A percentile compares a stretch with the other conserved stretches of the same genome.
phyloP scores from a whole-genome alignment of 305 asterid species.

The Plantago rigida region DNA sequence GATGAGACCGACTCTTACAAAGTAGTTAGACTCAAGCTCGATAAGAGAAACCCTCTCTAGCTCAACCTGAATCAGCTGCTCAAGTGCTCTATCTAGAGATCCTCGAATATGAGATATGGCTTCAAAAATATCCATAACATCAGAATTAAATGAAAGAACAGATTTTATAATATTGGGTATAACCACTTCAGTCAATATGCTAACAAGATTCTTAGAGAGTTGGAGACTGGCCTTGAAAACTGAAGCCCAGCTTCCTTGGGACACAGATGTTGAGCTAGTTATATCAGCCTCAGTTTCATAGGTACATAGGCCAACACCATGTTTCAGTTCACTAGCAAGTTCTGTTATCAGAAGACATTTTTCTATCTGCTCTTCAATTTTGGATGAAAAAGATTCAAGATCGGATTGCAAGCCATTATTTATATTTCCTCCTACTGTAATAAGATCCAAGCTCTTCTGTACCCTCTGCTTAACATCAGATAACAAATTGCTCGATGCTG shows the following conservation, averaged over 20 bases:
- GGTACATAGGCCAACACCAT: slow-evolving; percentile 41
- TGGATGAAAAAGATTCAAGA: slow-evolving; percentile 51
- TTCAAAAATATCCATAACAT: slow-evolving; percentile 82
- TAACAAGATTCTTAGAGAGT: slow-evolving; percentile 51
- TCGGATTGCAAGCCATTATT: slow-evolving; percentile 38
- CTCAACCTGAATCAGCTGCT: slow-evolving; percentile 87
- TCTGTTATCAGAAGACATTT: slow-evolving; percentile 70
- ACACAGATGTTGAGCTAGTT: slow-evolving; percentile 29
- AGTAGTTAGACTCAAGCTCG: slow-evolving; percentile 87
- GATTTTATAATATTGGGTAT: slow-evolving; percentile 66
- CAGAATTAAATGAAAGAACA: slow-evolving; percentile 59
- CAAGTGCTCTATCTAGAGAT: slow-evolving; percentile 74
- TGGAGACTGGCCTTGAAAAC: slow-evolving; percentile 51
- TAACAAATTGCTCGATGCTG: slow-evolving; percentile 59
- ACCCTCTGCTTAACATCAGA: slow-evolving; percentile 47
- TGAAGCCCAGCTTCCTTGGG: slow-evolving; percentile 57
- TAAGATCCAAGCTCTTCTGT: slow-evolving; percentile 44
- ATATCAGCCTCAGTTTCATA: slow-evolving; percentile 33
- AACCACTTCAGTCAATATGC: slow-evolving; percentile 56
- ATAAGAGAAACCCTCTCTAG: slow-evolving; percentile 67
- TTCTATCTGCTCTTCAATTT: slow-evolving; percentile 75
- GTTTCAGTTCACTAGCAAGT: slow-evolving; percentile 55
- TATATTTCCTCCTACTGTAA: slow-evolving; percentile 35
- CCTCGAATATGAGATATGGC: slow-evolving; percentile 81
- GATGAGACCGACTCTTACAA: slow-evolving; percentile 75